Evolutionary conservation across 1,284 basidiomycete species (phyloP).

Genomic region (Leccinum griseonigrum): DNA sequence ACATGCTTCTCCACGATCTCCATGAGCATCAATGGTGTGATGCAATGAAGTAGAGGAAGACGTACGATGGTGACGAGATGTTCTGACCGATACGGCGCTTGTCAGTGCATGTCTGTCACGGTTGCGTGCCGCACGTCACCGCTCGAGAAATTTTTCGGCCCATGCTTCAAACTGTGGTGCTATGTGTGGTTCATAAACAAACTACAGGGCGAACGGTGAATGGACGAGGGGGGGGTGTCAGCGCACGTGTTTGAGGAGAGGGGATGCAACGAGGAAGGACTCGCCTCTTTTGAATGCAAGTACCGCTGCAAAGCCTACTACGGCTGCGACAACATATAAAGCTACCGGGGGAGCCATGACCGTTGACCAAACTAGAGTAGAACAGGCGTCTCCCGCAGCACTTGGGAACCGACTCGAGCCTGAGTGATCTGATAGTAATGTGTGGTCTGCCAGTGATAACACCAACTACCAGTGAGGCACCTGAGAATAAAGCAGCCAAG

Average conservation of each 20-base stretch:
- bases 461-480: constrained; percentile 1
- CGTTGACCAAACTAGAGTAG: constrained; percentile 7
- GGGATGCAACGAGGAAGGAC: constrained; percentile 1
- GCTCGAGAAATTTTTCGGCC: constrained; percentile 45
- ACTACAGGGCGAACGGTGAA: constrained; percentile 33
- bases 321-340: constrained; percentile 39
- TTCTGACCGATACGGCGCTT: constrained; percentile 25
- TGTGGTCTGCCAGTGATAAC: not conserved
- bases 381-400: constrained; percentile 18
- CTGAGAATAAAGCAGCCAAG: not conserved
- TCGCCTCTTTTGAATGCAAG: constrained; percentile 45
- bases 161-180: constrained; percentile 53
- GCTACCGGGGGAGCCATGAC: constrained; percentile 31
- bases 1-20: constrained; percentile 12
- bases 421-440: not conserved
- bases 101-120: too few relatives aligned
- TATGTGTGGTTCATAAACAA: constrained; percentile 61
- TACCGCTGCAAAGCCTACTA: constrained; percentile 39
- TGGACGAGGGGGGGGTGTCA: constrained; percentile 13
- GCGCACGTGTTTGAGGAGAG: constrained; percentile 19
- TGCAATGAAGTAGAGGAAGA: constrained; percentile 9
- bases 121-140: constrained; percentile 36
- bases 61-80: constrained; percentile 8
- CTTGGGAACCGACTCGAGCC: not conserved
- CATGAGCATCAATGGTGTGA: constrained; percentile 3